These are phyloP conservation scores for Pseudonitzschia multiseries DNA, from an alignment of 108 stramenopile genomes.

Conservation along the genomic window DNA sequence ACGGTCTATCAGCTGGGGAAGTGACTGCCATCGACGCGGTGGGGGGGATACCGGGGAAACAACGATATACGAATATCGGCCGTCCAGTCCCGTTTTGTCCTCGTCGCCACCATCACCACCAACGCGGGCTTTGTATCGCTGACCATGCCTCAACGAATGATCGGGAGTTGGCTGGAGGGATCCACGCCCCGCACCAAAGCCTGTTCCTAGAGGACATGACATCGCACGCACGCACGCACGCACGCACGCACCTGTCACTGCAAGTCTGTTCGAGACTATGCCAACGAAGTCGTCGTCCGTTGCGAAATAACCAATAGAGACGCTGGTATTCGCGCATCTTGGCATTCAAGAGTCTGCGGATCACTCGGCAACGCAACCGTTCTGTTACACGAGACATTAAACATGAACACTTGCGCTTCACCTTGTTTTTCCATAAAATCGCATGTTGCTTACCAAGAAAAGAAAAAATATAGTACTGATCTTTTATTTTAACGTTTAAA, in stretches of 20 bases:
- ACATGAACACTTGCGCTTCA: no score
- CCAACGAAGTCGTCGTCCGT: no score
- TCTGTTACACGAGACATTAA: no score
- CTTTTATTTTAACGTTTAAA: neutral
- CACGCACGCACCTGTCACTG: no score
- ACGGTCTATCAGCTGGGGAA: slow-evolving; percentile 79
- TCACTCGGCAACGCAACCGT: no score
- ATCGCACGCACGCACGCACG: no score
- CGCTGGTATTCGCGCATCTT: no score
- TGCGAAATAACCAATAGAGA: no score
- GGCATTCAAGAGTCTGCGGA: no score
- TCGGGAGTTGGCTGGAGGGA: neutral
- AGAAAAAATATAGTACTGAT: neutral
- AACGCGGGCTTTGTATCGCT: neutral
- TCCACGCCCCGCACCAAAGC: neutral
- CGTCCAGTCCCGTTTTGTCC: slow-evolving; percentile 2
- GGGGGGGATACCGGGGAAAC: slow-evolving; percentile 1
- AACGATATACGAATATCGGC: slow-evolving; percentile 36
- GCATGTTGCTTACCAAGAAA: neutral
- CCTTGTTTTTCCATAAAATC: no score
- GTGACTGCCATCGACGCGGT: slow-evolving; percentile 26
- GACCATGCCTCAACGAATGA: neutral
- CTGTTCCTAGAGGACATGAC: neutral
- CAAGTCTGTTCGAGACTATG: no score
- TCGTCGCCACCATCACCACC: neutral